Conservation (phyloP, 257 asterid genomes). For the Solanum sitiens region DNA sequence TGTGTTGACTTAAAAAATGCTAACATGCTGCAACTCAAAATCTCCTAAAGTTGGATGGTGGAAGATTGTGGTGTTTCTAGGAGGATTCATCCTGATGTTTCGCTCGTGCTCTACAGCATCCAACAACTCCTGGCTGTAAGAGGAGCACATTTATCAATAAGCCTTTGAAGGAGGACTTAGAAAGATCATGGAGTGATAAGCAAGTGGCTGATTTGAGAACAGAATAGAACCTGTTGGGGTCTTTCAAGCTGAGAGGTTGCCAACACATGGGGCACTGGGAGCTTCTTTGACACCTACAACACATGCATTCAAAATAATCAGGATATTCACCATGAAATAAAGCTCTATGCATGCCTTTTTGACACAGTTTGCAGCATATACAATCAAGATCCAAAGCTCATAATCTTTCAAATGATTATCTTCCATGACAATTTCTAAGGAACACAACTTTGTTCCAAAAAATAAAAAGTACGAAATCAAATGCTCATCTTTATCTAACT, state of each 20-base stretch:
- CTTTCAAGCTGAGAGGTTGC: slow-evolving; percentile 77
- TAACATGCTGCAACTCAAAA: slow-evolving; percentile 89
- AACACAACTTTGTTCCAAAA: not conserved
- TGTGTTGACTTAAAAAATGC: not conserved
- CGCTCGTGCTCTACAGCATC: slow-evolving; percentile 91
- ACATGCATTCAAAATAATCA: not conserved
- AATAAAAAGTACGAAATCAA: not conserved
- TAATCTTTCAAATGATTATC: not conserved
- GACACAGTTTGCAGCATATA: not conserved
- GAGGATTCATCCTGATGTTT: slow-evolving; percentile 73
- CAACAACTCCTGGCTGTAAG: slow-evolving; percentile 87
- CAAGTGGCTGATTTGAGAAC: not conserved
- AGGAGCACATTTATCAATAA: not conserved
- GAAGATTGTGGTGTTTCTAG: slow-evolving; percentile 72
- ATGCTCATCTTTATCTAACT: not conserved
- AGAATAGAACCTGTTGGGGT: slow-evolving; percentile 55
- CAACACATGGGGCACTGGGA: slow-evolving; percentile 96
- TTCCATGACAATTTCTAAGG: not conserved
- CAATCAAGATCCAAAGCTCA: not conserved
- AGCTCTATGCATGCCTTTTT: not conserved
- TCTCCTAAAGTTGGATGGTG: slow-evolving; percentile 96
- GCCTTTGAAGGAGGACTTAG: not conserved
- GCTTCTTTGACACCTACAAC: slow-evolving; percentile 82
- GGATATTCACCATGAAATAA: not conserved
- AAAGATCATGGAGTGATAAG: not conserved